Base-by-base conservation (phyloP, 306 rosid genomes). In the Vachellia pachyceras region DNA sequence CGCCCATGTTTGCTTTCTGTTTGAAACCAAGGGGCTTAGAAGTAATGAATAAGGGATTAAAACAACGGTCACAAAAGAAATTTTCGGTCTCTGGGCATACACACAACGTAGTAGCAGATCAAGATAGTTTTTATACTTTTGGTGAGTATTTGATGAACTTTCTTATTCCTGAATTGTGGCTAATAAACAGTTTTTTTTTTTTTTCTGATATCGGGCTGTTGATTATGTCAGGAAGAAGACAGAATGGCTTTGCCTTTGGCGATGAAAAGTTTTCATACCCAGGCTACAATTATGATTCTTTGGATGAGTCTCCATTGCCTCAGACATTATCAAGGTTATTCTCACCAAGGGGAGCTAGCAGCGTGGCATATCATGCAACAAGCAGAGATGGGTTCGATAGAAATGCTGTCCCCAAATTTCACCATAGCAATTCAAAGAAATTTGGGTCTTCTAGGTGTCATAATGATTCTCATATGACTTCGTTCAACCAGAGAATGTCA, bases 1-100 rank as follows among this genome's bases (percentile, higher is more conserved):
- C 97, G 7, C 94, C 90, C 39, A 91, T 92, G 92, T 91, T 83
- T 82, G 97, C 97, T 14, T 92, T 92, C 82, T 92, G 97, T 84
- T 79, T 90, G 86, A 92, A 91, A 84, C 97, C 97, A 39, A 84
- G 94, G 73, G 97, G 97, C 18, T 82, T 92, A 82, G 94, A 92
- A 86, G 88, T 88, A 77, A 84, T 82, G 61, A 89, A 90, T 79
- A 91, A 79, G 83, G 97, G 92, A 58, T 92, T 88, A 69, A 92
- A 89, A 72, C 95, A 92, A 42, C 83, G 97, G 81, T 91, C 97
- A 0, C 95, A 91, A 12, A 87, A 83, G 88, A 92, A 50, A 72
- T 70, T 82, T 76, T 85, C 92, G 18, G 73, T 90, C 83, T 65
- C 92, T 50, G 92, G 90, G 54, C 94, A 89, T 7, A 79, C 78